These are phyloP conservation scores for Exserohilum rostratum DNA, from an alignment of 2,329 filamentous ascomycete genomes.

Conservation along the genomic window DNA sequence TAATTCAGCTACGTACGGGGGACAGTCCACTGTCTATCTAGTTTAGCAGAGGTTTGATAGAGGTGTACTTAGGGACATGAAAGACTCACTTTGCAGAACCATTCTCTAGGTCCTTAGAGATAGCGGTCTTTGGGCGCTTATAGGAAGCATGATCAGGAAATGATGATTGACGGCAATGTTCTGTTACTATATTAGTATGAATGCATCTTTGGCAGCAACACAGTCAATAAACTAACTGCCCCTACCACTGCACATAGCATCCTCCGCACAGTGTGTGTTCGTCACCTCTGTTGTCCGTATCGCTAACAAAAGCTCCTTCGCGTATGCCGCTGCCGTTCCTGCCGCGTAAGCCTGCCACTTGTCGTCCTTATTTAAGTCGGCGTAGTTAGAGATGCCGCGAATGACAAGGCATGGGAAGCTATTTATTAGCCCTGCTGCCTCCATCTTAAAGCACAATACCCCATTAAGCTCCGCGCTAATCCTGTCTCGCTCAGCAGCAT, in stretches of 20 bases:
- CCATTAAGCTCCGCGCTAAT: slow-evolving; percentile 30
- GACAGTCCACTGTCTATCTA: slow-evolving; percentile 2
- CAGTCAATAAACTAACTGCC: slow-evolving; percentile 8
- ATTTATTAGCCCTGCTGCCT: no score
- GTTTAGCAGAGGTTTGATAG: slow-evolving; percentile 1
- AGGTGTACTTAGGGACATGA: neutral
- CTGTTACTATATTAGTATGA: slow-evolving; percentile 1
- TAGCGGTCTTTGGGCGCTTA: slow-evolving; percentile 6
- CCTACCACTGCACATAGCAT: slow-evolving; percentile 8
- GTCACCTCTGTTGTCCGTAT: slow-evolving; percentile 15
- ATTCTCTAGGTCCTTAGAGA: slow-evolving; percentile 4
- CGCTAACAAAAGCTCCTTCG: slow-evolving; percentile 22
- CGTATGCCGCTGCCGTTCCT: slow-evolving; percentile 26
- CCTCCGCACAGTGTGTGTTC: slow-evolving; percentile 8
- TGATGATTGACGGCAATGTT: neutral
- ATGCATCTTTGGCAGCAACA: neutral
- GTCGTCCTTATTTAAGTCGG: slow-evolving; percentile 15
- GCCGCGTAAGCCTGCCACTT: slow-evolving; percentile 28
- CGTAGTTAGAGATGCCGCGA: slow-evolving; percentile 34
- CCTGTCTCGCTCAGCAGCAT: slow-evolving; percentile 46
- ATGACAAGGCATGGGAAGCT: no score
- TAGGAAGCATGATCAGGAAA: slow-evolving; percentile 7
- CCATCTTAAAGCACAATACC: no score
- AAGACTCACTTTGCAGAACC: slow-evolving; percentile 6
- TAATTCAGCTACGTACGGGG: slow-evolving; percentile 3